phyloP scores from a whole-genome alignment of 345 rosid species.

The Salix dunnii region DNA sequence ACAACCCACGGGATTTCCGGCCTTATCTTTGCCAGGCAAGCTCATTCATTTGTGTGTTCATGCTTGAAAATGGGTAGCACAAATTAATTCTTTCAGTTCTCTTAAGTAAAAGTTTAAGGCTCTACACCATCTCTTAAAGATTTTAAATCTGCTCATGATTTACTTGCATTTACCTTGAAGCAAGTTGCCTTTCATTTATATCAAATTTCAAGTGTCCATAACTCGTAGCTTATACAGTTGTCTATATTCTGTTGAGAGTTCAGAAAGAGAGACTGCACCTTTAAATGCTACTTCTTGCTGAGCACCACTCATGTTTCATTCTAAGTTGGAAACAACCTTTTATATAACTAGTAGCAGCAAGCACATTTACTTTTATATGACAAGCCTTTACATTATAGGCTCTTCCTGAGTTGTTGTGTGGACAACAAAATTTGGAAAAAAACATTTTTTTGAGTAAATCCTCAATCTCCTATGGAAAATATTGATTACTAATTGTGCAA shows the following conservation, averaged over 20 bases:
- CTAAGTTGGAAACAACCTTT: not conserved
- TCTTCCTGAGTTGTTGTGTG: not conserved
- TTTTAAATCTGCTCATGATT: not conserved
- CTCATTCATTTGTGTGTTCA: not conserved
- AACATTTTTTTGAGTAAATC: not conserved
- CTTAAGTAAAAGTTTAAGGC: not conserved
- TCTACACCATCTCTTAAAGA: not conserved
- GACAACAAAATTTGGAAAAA: not conserved
- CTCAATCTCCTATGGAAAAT: not conserved
- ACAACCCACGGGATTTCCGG: slow-evolving; percentile 87
- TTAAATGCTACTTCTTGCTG: not conserved
- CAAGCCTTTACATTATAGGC: not conserved
- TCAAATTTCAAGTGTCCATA: not conserved
- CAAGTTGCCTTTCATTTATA: not conserved
- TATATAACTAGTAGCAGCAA: not conserved
- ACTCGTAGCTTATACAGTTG: not conserved
- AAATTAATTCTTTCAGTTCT: not conserved
- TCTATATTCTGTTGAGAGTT: not conserved
- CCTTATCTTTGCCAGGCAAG: slow-evolving; percentile 92
- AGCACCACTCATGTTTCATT: not conserved
- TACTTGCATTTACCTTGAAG: not conserved
- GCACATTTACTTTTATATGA: not conserved
- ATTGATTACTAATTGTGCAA: not conserved
- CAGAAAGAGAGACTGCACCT: not conserved
- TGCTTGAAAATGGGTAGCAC: not conserved